Evolutionary conservation across 306 rosid genomes (phyloP).

Genomic region (Ormosia semicastrata): DNA sequence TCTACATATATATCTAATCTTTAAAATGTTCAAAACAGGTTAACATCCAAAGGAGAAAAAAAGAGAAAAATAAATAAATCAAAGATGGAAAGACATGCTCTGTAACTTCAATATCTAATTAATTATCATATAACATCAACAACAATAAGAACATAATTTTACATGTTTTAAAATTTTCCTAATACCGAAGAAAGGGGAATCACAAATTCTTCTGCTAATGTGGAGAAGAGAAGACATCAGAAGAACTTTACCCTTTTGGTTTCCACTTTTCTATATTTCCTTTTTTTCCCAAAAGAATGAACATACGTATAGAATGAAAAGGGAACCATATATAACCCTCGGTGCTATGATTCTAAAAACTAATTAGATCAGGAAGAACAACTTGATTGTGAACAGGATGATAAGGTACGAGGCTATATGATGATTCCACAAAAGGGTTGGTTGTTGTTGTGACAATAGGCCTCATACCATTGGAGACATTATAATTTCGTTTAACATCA

Average conservation of each 20-base stretch:
- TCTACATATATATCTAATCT: neutral
- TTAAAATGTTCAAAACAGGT: neutral
- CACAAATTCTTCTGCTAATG: neutral
- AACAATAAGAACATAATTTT: neutral
- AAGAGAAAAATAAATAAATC: neutral
- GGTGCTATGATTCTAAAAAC: slow-evolving; percentile 46
- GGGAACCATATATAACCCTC: neutral
- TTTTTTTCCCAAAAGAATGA: neutral
- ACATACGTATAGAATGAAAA: neutral
- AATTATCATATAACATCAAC: neutral
- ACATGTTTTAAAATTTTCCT: neutral
- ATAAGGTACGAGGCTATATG: slow-evolving; percentile 28
- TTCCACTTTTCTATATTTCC: neutral
- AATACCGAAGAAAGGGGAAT: neutral
- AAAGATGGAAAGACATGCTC: neutral
- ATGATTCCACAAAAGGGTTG: slow-evolving; percentile 42
- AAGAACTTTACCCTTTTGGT: neutral
- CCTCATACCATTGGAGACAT: neutral
- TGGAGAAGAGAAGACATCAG: neutral
- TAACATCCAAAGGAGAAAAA: neutral
- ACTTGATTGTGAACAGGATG: slow-evolving; percentile 21
- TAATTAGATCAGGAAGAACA: slow-evolving; percentile 76
- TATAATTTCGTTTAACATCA: neutral
- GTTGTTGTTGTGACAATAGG: slow-evolving; percentile 1
- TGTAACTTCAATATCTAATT: slow-evolving; percentile 1